Percentiles rank a stretch among this genome's conserved stretches.
Conservation (phyloP, 2,329 filamentous ascomycete genomes). For the Pseudogymnoascus destructans region DNA sequence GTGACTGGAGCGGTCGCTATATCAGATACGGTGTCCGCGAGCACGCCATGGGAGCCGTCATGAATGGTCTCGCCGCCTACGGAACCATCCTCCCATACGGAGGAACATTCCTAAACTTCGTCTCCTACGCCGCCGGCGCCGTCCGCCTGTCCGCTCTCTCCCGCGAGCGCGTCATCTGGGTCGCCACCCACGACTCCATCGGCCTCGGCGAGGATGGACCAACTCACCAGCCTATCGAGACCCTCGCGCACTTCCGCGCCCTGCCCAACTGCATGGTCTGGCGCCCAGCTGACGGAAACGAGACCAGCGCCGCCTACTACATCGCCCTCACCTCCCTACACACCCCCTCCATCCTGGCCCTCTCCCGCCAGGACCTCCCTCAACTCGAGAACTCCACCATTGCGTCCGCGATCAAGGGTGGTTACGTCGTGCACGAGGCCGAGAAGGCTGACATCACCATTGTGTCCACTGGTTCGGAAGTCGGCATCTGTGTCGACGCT, state of each 20-base stretch:
- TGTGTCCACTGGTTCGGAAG: constrained; percentile 91
- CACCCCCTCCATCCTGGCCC: constrained; percentile 84
- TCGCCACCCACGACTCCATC: constrained; percentile 97
- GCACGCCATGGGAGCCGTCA: constrained; percentile 83
- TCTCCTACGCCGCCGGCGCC: constrained; percentile 91
- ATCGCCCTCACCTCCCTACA: constrained; percentile 77
- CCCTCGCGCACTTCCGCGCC: constrained; percentile 93
- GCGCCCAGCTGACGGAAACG: constrained; percentile 96
- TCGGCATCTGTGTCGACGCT: constrained; percentile 83
- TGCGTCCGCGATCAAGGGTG: constrained; percentile 84
- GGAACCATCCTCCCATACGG: constrained; percentile 87
- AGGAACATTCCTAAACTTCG: constrained; percentile 98
- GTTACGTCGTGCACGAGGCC: constrained; percentile 78
- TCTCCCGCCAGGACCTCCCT: constrained; percentile 96
- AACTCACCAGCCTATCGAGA: constrained; percentile 98
- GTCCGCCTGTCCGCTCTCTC: constrained; percentile 89
- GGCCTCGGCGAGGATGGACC: constrained; percentile 97
- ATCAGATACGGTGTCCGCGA: constrained; percentile 85
- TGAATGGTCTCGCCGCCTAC: constrained; percentile 92
- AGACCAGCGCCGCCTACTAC: constrained; percentile 97
- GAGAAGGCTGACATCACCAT: constrained; percentile 77
- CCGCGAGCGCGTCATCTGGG: constrained; percentile 82
- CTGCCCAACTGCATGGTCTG: constrained; percentile 99
- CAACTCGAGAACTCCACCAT: constrained; percentile 92
- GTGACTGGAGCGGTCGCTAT: constrained; percentile 84